Evolutionary conservation across 2,329 filamentous ascomycete species (phyloP), one percentile per base, ranked within the genome.

Genomic region (Zalaria obscura): DNA sequence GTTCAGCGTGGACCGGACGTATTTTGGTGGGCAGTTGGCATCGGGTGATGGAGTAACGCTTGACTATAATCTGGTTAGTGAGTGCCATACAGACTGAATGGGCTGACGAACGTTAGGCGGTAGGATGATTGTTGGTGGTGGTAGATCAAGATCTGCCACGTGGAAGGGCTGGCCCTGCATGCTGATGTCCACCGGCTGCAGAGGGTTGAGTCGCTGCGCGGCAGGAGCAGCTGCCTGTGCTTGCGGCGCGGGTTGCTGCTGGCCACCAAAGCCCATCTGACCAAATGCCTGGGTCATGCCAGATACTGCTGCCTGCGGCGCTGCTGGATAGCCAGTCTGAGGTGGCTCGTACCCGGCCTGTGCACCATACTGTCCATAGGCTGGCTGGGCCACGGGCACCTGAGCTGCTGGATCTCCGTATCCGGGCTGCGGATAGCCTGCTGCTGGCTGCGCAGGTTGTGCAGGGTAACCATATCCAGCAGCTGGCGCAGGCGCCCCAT

Each of bases 1-100:
- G 61, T 96, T 96, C 49, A 98, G 67, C 4, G 91, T 96, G 18
- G 91, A 96, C 52, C 91, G 84, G 49, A 96, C 80, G 60, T 93
- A 98, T 69, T 93, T 93, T 25, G 88, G 76, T 41, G 86, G 78
- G 67, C 88, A 94, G 65, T 96, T 98, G 46, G 91, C 80, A 58
- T 83, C 72, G 36, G 86, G 84, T 36, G 91, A 96, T 44, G 87
- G 83, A 25, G 89, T 96, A 42, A 93, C 84, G 58, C 84, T 91
- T 40, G 83, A 78, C 86, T 93, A 50, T 25, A 18, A 41, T 40
- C 25, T 2, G 29, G 44, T 48, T 25, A 49, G 36, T 56, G 8
- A 39, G 7, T 25, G 11, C 4, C 8, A 5, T 25, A n/a, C 27
- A 48, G 59, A 47, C 37, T 25, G 10, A 33, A 5, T 28, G 39